Conservation (phyloP, 2,329 filamentous ascomycete genomes). For the Alternaria sp. region DNA sequence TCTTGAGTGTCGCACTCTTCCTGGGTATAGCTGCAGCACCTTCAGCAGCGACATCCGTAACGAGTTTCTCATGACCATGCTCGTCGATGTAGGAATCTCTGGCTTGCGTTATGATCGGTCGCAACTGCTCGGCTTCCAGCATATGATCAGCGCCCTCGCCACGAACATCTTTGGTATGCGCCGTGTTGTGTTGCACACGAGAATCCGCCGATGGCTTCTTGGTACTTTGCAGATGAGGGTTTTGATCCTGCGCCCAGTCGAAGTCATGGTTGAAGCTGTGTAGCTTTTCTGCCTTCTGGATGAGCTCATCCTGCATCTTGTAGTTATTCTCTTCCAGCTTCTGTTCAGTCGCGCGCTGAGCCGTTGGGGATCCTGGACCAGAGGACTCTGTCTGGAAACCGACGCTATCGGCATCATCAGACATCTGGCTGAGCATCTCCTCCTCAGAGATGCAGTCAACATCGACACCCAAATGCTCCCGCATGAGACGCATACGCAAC, state of each 20-base stretch:
- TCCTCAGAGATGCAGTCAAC: slow-evolving; percentile 75
- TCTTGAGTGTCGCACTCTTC: slow-evolving; percentile 49
- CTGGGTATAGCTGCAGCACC: slow-evolving; percentile 57
- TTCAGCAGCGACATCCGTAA: slow-evolving; percentile 68
- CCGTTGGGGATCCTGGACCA: slow-evolving; percentile 39
- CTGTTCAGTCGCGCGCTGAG: slow-evolving; percentile 46
- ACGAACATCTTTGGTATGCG: slow-evolving; percentile 76
- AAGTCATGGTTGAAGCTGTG: slow-evolving; percentile 80
- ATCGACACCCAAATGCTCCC: slow-evolving; percentile 94
- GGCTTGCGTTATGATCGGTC: slow-evolving; percentile 65
- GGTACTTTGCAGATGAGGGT: slow-evolving; percentile 61
- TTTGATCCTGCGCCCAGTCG: slow-evolving; percentile 65
- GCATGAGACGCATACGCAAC: slow-evolving; percentile 90
- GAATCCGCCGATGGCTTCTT: slow-evolving; percentile 64
- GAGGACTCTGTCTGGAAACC: slow-evolving; percentile 53
- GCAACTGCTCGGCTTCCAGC: slow-evolving; percentile 56
- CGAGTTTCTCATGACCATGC: slow-evolving; percentile 71
- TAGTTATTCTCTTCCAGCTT: slow-evolving; percentile 49
- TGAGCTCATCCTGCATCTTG: slow-evolving; percentile 61
- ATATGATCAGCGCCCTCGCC: slow-evolving; percentile 80
- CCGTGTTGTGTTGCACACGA: slow-evolving; percentile 64
- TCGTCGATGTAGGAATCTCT: slow-evolving; percentile 74
- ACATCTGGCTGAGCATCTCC: slow-evolving; percentile 41
- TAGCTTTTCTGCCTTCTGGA: slow-evolving; percentile 62
- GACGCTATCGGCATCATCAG: slow-evolving; percentile 70